phyloP scores from a whole-genome alignment of 1,284 basidiomycete genomes.

The Cryptococcus maquisensis region DNA sequence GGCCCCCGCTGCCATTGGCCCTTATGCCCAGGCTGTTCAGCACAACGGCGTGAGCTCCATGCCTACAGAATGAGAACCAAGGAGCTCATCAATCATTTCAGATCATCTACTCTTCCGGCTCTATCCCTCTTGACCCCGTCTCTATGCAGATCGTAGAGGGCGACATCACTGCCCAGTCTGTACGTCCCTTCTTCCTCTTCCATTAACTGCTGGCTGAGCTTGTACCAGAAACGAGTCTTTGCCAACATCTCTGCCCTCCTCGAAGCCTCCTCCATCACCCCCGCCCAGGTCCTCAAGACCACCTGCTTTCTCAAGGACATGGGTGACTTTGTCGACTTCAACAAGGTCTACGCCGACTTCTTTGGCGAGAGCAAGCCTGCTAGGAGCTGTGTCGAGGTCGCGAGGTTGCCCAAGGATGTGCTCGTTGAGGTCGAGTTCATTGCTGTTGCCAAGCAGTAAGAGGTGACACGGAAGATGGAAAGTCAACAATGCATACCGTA shows the following conservation, averaged over 20 bases:
- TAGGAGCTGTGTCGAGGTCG: slow-evolving; percentile 80
- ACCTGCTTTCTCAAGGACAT: slow-evolving; percentile 91
- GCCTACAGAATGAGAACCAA: background rate
- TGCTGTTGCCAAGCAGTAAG: slow-evolving; percentile 35
- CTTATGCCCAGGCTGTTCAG: slow-evolving; percentile 78
- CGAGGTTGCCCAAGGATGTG: slow-evolving; percentile 69
- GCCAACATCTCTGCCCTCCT: slow-evolving; percentile 82
- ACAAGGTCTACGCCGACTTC: slow-evolving; percentile 65
- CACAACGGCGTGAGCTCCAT: slow-evolving; percentile 58
- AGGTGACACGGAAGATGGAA: background rate
- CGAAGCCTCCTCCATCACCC: slow-evolving; percentile 70
- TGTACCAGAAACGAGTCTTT: slow-evolving; percentile 71
- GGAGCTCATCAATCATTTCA: background rate
- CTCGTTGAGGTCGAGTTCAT: slow-evolving; percentile 80
- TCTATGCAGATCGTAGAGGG: slow-evolving; percentile 70
- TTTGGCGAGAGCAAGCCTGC: slow-evolving; percentile 92
- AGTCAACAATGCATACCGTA: slow-evolving; percentile 1
- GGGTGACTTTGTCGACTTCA: slow-evolving; percentile 83
- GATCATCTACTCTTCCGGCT: slow-evolving; percentile 83
- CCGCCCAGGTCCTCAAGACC: slow-evolving; percentile 77
- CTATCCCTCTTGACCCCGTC: slow-evolving; percentile 76
- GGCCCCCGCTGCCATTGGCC: slow-evolving; percentile 81
- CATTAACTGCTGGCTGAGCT: background rate
- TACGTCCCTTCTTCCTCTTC: slow-evolving; percentile 26
- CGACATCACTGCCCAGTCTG: slow-evolving; percentile 77